Evolutionary conservation across 2,329 filamentous ascomycete species (phyloP).

Genomic region (Biscogniauxia sp.): DNA sequence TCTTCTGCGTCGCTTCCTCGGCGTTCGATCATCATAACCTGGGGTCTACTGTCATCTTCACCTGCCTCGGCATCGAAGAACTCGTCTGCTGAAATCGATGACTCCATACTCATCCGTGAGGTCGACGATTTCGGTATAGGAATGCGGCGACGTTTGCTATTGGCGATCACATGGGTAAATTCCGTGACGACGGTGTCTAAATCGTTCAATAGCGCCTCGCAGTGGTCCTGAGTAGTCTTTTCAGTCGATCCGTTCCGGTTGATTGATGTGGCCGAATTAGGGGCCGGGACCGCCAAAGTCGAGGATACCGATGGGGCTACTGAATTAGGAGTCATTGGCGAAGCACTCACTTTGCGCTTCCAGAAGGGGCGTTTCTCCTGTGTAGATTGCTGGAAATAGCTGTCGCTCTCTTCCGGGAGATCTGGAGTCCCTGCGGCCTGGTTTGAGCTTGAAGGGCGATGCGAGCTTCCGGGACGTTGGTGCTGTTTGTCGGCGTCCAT

Average conservation of each 20-base stretch:
- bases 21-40: conserved; percentile 70
- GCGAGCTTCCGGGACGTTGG: conserved; percentile 34
- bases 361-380: conserved; percentile 76
- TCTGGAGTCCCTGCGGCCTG: conserved; percentile 42
- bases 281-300: conserved; percentile 42
- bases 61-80: conserved; percentile 90
- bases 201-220: conserved; percentile 78
- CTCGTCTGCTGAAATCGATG: conserved; percentile 73
- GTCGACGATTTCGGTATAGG: conserved; percentile 50
- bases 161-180: conserved; percentile 73
- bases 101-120: conserved; percentile 71
- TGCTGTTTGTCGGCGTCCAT: conserved; percentile 64
- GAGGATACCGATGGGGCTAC: conserved; percentile 39
- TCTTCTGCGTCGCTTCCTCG: conserved; percentile 67
- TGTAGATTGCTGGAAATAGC: conserved; percentile 48
- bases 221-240: conserved; percentile 74
- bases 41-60: conserved; percentile 52
- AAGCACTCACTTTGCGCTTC: conserved; percentile 77
- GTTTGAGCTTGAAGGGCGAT: conserved; percentile 36
- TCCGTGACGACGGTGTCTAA: conserved; percentile 80
- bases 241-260: conserved; percentile 46
- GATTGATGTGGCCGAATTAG: conserved; percentile 34
- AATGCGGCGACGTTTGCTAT: conserved; percentile 74
- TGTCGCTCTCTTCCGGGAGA: conserved; percentile 49
- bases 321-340: conserved; percentile 40